Base-by-base conservation (phyloP, 1,139 yeast genomes). In the Candida sojae region DNA sequence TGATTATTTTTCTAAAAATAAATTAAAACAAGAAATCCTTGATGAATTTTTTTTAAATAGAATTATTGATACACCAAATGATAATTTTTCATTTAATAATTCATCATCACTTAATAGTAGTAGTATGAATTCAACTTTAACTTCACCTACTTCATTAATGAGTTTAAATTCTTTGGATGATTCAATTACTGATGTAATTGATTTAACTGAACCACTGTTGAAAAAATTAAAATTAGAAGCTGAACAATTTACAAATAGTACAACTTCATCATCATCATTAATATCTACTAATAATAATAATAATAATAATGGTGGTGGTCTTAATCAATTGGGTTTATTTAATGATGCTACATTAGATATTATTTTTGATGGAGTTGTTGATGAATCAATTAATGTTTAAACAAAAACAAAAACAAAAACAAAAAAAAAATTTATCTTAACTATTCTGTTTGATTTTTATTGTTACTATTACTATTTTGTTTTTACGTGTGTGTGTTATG, bases 21-120 rank as follows among this genome's bases (percentile, higher is more conserved):
- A 67, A 48, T 66, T 72, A 53, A 73, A 73, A 53, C 75, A 71
- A 52, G 76, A 73, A 50, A 71, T 71, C 48, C 70, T 71, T 45
- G 73, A 72, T 49, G 77, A 73, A 53, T 72, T 72, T 53, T 53
- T 62, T 44, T 59, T 72, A 51, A 72, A 72, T 57, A 72, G 71
- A 49, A 70, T 72, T 28, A 73, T 73, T 5, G 52, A 56, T 9
- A 46, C 39, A 9, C 23, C 31, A 44, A 46, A 36, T 34, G 44
- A 35, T 43, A 45, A 30, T 31, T 33, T 57, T 5, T 50, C 55
- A 10, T 58, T 61, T 47, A 58, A 55, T 17, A 17, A 17, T 17
- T 17, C 21, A 47, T 51, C 40, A 36, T 43, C 50, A 46, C 47
- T 32, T 17, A 44, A 34, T 26, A 38, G 44, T 52, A 29, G 48